Evolutionary conservation across 192 early-diverging fungal species (phyloP).

Genomic region (Glomus cerebriforme): DNA sequence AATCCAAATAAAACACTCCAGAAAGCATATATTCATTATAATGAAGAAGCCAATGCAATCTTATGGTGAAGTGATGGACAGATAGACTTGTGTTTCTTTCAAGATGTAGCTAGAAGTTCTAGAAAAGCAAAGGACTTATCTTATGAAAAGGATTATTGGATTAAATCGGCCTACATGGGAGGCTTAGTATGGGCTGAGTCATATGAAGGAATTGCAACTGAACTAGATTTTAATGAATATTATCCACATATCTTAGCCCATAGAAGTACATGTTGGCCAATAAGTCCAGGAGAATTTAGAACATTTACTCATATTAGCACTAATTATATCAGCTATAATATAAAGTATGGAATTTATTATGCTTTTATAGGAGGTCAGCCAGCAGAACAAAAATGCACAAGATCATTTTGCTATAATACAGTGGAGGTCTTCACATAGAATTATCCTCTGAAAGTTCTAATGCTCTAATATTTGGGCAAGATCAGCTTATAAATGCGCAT

Average conservation of each 20-base stretch:
- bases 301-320: neutral
- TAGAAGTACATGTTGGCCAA: too few relatives aligned
- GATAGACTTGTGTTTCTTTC: slow-evolving; percentile 8
- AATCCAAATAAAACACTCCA: neutral
- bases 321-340: neutral
- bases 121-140: neutral
- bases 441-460: slow-evolving; percentile 9
- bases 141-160: neutral
- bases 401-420: neutral
- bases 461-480: neutral
- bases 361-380: neutral
- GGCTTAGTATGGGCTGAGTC: neutral
- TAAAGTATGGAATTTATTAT: neutral
- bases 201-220: too few relatives aligned
- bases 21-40: neutral
- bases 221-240: too few relatives aligned
- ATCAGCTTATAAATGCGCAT: neutral
- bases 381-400: neutral
- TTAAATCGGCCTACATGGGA: neutral
- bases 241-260: too few relatives aligned
- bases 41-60: slow-evolving; percentile 2
- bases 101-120: neutral
- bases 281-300: neutral
- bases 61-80: neutral
- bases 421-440: slow-evolving; percentile 3